Conservation (phyloP, 1,284 basidiomycete species). For the Sporisorium scitamineum region DNA sequence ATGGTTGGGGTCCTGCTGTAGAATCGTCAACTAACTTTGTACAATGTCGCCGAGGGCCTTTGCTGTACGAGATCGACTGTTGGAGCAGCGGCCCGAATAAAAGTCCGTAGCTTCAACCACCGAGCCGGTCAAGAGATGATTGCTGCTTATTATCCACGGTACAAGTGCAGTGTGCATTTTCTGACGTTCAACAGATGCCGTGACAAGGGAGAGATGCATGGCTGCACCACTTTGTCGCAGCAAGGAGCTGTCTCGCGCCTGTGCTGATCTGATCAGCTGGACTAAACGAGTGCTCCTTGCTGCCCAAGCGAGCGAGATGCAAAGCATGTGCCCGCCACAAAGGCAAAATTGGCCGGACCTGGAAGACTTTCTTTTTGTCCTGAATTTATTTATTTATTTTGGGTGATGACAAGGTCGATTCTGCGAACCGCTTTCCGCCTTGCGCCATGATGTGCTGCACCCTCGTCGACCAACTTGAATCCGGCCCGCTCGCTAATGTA, state of each 20-base stretch:
- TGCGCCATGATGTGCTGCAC: no score
- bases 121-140: no score
- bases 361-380: background rate
- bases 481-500: background rate
- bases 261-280: background rate
- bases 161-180: no score
- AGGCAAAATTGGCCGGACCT: background rate
- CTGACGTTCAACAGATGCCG: background rate
- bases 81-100: background rate
- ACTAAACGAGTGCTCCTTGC: background rate
- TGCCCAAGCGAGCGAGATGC: constrained; percentile 7
- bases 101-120: no score
- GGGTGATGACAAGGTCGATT: no score
- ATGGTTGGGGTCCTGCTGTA: background rate
- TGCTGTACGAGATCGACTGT: background rate
- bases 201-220: background rate
- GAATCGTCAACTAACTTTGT: no score
- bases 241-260: constrained; percentile 3
- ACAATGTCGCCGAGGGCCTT: no score
- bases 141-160: no score
- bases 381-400: no score
- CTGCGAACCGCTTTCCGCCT: no score
- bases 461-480: no score
- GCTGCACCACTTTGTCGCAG: background rate
- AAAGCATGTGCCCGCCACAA: constrained; percentile 2